A percentile compares a stretch with the other conserved stretches of the same genome.
Conservation (phyloP, 306 rosid species). For the Prinsepia uniflora region DNA sequence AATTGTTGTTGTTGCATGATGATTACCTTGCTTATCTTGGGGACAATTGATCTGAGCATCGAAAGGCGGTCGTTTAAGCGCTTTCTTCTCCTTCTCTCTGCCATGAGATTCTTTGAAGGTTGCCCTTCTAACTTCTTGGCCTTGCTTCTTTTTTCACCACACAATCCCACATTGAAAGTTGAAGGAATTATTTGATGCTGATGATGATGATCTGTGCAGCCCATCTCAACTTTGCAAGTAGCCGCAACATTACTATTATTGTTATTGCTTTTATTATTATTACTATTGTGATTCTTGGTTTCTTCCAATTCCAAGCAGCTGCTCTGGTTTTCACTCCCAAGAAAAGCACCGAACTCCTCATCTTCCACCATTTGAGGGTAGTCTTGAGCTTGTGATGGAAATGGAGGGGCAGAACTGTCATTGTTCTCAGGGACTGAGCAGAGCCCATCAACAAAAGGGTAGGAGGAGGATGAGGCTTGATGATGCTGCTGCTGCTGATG, state of each 20-base stretch:
- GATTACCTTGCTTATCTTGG: constrained; percentile 89
- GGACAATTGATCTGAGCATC: constrained; percentile 90
- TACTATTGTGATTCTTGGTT: constrained; percentile 5
- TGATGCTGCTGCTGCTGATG: background rate
- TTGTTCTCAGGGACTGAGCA: constrained; percentile 52
- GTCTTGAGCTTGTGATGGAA: constrained; percentile 46
- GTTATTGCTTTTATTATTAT: too few species aligned
- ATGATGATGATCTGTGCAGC: constrained; percentile 26
- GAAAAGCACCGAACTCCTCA: constrained; percentile 61
- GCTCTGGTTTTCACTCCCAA: constrained; percentile 43
- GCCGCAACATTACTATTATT: background rate
- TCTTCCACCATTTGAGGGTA: constrained; percentile 53
- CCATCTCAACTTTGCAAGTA: constrained; percentile 67
- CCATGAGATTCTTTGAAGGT: constrained; percentile 93
- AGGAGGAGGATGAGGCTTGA: constrained; percentile 26
- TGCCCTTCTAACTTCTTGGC: constrained; percentile 71
- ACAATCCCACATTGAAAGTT: constrained; percentile 53
- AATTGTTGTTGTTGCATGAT: background rate
- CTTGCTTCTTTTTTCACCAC: constrained; percentile 47
- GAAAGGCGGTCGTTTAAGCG: constrained; percentile 80
- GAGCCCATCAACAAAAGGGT: constrained; percentile 55
- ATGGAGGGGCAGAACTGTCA: constrained; percentile 39
- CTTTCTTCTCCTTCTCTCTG: constrained; percentile 83
- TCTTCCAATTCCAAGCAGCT: constrained; percentile 46
- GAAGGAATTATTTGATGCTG: constrained; percentile 32